phyloP scores from a whole-genome alignment of 139 green algal genomes.

The Diplosphaera chodatii region DNA sequence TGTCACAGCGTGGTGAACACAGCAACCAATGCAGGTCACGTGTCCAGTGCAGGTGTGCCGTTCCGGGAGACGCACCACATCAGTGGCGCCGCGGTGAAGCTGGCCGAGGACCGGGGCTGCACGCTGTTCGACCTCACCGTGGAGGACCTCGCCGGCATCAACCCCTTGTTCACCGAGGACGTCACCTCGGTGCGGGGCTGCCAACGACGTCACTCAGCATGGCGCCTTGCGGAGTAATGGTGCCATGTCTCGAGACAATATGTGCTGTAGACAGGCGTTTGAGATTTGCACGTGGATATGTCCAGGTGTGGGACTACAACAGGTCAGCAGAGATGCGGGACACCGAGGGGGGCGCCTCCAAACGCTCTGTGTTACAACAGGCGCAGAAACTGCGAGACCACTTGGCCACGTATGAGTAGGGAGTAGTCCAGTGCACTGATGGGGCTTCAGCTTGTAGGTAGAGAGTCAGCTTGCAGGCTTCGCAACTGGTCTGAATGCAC shows the following conservation, averaged over 20 bases:
- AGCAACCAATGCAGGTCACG: too few relatives aligned
- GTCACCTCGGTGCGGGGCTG: conserved; percentile 75
- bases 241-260: too few relatives aligned
- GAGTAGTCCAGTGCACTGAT: too few relatives aligned
- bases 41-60: too few relatives aligned
- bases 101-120: conserved; percentile 78
- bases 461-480: too few relatives aligned
- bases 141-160: conserved; percentile 73
- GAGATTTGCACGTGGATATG: too few relatives aligned
- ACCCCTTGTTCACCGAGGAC: conserved; percentile 85
- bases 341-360: conserved; percentile 86
- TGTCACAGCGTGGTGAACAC: too few relatives aligned
- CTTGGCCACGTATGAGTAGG: conserved; percentile 14
- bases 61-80: conserved; percentile 97
- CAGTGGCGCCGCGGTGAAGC: conserved; percentile 81
- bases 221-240: too few relatives aligned
- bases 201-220: too few relatives aligned
- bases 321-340: conserved; percentile 80
- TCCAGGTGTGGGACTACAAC: conserved; percentile 85
- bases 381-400: conserved; percentile 64
- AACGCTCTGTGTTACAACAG: conserved; percentile 84
- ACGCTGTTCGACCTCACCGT: conserved; percentile 68
- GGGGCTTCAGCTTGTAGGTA: too few relatives aligned
- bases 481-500: too few relatives aligned
- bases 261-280: too few relatives aligned